These are phyloP conservation scores for Magnusiomyces ingens DNA, from an alignment of 1,139 yeast genomes.

Conservation along the genomic window DNA sequence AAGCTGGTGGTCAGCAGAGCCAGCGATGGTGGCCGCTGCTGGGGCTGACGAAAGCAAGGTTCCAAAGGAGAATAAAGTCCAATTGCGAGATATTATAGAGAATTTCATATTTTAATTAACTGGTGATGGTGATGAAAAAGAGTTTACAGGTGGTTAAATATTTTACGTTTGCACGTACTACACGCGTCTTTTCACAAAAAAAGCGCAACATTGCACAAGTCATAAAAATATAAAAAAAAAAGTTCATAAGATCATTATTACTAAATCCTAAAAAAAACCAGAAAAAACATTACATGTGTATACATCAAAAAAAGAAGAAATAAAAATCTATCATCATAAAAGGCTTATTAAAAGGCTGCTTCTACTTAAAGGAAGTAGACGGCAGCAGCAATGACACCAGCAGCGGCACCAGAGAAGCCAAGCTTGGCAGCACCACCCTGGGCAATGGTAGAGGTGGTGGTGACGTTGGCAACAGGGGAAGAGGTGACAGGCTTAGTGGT, in stretches of 20 bases:
- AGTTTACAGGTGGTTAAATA: too few species aligned
- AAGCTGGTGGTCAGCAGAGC: too few species aligned
- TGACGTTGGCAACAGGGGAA: neutral
- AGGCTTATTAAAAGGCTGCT: neutral
- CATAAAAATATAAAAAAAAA: neutral
- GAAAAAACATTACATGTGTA: constrained; percentile 1
- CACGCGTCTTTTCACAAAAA: too few species aligned
- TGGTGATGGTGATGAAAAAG: too few species aligned
- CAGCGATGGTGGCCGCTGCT: too few species aligned
- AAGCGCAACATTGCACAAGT: too few species aligned
- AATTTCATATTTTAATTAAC: too few species aligned
- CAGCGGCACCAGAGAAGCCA: constrained; percentile 1
- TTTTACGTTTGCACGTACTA: too few species aligned
- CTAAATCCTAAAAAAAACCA: neutral
- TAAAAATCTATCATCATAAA: neutral
- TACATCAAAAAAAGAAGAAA: neutral
- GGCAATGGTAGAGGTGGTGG: neutral
- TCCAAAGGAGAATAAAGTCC: too few species aligned
- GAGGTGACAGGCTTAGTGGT: neutral
- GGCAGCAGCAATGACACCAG: neutral
- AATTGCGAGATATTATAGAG: too few species aligned
- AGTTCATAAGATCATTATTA: neutral
- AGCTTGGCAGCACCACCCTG: neutral
- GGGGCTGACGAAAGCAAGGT: too few species aligned
- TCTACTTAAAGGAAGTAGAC: neutral